Base-by-base conservation (phyloP, 2,329 filamentous ascomycete genomes). In the Botrytis hyacinthi region DNA sequence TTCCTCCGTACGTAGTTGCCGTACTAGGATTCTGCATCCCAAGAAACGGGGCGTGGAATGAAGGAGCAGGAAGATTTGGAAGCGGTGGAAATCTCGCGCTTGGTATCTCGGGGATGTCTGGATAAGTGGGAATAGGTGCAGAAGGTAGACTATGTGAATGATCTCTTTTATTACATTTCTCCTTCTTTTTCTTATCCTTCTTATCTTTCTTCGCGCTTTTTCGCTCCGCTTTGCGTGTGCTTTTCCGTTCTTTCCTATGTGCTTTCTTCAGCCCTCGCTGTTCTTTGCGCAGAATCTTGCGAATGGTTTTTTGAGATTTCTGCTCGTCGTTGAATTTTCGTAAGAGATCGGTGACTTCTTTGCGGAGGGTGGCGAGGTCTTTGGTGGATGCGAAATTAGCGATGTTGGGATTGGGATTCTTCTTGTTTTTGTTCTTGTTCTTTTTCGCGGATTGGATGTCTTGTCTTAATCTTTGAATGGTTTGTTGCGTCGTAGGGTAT, bases 401-500 rank as follows among this genome's bases (percentile, higher is more conserved):
- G n/a, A 35, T 48, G 14, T 57, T 57, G 14, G 14, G n/a, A 57
- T 32, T 69, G 32, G 40, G 59, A 40, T 73, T 70, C 35, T 73
- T 46, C 60, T 74, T 78, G 73, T 81, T 83, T 20, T 48, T 51
- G 48, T 51, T 51, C 10, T 51, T 51, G 12, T 70, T 63, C 60
- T 74, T 78, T 73, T 81, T 83, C 22, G 81, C 82, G 1, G 80
- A 79, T 71, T 85, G 85, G 73, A 89, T 83, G 40, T 86, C 82
- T 20, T 82, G 78, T 48, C 80, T 83, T 4, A 86, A 80, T 40
- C 81, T 77, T 61, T 82, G 81, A 4, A 89, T 79, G 40, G 83
- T 83, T 8, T 83, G 81, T 74, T 81, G 85, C 14, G 85, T 87
- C 75, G 87, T 84, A 9, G 84, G 82, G 69, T 86, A 82, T 0